Evolutionary conservation across 176 grass and related monocot species (phyloP).

Genomic region (Bolboschoenus planiculmis): DNA sequence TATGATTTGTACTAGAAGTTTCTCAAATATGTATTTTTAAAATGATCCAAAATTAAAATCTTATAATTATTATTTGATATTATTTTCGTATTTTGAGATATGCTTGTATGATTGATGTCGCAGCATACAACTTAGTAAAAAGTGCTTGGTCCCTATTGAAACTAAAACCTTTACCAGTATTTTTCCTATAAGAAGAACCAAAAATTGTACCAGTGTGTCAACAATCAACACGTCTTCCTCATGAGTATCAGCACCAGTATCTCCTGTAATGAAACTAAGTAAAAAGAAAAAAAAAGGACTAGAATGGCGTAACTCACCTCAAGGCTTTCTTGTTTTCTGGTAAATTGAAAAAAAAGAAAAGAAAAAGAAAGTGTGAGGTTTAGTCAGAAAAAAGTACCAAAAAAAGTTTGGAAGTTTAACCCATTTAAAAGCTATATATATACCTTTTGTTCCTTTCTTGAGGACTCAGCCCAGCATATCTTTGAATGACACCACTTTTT

Average conservation of each 20-base stretch:
- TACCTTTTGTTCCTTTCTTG: constrained; percentile 47
- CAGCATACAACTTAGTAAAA: background rate
- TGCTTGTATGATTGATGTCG: background rate
- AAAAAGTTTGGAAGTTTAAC: constrained; percentile 8
- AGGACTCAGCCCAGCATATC: constrained; percentile 26
- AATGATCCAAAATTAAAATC: too few relatives aligned
- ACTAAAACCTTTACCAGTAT: background rate
- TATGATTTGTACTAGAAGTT: too few relatives aligned
- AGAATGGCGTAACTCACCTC: constrained; percentile 25
- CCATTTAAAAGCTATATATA: background rate
- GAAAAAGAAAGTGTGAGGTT: background rate
- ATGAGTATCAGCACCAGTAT: too few relatives aligned
- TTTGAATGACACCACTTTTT: constrained; percentile 31
- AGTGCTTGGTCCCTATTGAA: background rate
- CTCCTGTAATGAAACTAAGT: background rate
- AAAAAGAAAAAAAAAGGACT: background rate
- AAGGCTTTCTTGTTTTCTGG: constrained; percentile 38
- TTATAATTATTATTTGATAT: background rate
- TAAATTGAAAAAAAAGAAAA: background rate
- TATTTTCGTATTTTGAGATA: background rate
- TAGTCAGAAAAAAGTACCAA: background rate
- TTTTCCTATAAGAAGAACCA: too few relatives aligned
- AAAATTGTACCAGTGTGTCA: too few relatives aligned
- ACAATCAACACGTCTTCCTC: background rate
- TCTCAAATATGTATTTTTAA: too few relatives aligned